A percentile compares a stretch with the other conserved stretches of the same genome.
phyloP scores from a whole-genome alignment of 805 yeast genomes.

The Trichomonascus vanleenenianus region DNA sequence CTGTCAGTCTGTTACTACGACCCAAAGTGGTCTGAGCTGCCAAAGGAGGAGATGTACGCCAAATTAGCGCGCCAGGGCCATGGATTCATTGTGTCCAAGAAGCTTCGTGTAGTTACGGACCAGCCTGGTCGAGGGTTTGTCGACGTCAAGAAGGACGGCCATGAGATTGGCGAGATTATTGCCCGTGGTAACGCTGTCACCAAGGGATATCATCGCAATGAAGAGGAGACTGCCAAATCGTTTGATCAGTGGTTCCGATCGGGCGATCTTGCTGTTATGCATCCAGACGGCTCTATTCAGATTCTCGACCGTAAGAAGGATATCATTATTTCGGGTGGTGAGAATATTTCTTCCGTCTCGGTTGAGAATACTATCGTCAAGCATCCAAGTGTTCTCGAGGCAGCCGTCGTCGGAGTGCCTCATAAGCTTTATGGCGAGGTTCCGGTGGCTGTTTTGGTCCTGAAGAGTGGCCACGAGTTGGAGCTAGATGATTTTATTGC shows the following conservation, averaged over 20 bases:
- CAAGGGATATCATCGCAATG: slow-evolving; percentile 28
- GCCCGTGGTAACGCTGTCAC: slow-evolving; percentile 28
- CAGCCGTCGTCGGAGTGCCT: slow-evolving; percentile 28
- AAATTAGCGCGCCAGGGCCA: slow-evolving; percentile 30
- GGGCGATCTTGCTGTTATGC: slow-evolving; percentile 31
- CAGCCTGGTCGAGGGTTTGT: slow-evolving; percentile 4
- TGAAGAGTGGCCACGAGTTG: slow-evolving; percentile 12
- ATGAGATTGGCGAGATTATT: slow-evolving; percentile 29
- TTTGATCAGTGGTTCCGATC: slow-evolving; percentile 31
- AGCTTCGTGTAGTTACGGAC: slow-evolving; percentile 23
- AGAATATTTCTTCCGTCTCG: slow-evolving; percentile 30
- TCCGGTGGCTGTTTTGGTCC: slow-evolving; percentile 27
- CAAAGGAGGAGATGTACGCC: slow-evolving; percentile 21
- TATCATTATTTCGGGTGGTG: slow-evolving; percentile 32
- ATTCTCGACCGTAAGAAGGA: slow-evolving; percentile 31
- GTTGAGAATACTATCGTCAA: slow-evolving; percentile 24
- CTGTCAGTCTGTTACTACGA: slow-evolving; percentile 26
- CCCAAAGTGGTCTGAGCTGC: slow-evolving; percentile 25
- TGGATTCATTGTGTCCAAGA: slow-evolving; percentile 24
- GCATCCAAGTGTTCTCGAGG: slow-evolving; percentile 26
- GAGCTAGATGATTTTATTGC: slow-evolving; percentile 15
- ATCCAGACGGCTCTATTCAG: slow-evolving; percentile 28
- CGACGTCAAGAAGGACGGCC: slow-evolving; percentile 26
- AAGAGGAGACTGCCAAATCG: slow-evolving; percentile 27
- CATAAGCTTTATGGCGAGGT: slow-evolving; percentile 29